Conservation (phyloP, 1,139 yeast genomes). For the Sugiyamaella grinbergsii region DNA sequence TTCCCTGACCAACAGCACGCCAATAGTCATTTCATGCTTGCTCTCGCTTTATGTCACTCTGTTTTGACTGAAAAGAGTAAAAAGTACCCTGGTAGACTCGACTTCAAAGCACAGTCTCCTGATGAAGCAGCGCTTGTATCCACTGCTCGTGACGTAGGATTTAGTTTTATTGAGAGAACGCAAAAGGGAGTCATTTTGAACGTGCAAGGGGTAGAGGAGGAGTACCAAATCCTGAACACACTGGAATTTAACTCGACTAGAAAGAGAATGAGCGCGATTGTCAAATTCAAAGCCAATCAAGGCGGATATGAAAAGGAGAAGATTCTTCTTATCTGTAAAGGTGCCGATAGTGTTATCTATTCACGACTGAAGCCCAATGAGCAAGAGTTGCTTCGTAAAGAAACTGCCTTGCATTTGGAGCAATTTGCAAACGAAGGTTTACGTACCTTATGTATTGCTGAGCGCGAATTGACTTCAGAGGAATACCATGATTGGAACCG, state of each 20-base stretch:
- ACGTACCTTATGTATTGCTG: conserved; percentile 91
- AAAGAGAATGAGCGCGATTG: conserved; percentile 94
- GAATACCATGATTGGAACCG: conserved; percentile 68
- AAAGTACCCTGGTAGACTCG: conserved; percentile 57
- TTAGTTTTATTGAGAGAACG: conserved; percentile 73
- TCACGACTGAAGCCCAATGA: conserved; percentile 59
- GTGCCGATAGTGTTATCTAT: conserved; percentile 92
- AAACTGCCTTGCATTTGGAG: conserved; percentile 83
- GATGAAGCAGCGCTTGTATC: conserved; percentile 96
- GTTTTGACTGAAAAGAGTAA: conserved; percentile 76
- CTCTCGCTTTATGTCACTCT: conserved; percentile 88
- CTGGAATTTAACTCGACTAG: conserved; percentile 89
- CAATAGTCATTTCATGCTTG: conserved; percentile 78
- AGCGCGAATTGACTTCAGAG: conserved; percentile 64
- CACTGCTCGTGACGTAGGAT: conserved; percentile 92
- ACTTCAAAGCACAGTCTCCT: conserved; percentile 93
- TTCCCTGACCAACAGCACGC: conserved; percentile 64
- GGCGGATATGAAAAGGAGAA: conserved; percentile 42
- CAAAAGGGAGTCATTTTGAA: conserved; percentile 69
- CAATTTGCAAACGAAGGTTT: conserved; percentile 96
- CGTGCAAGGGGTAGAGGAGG: conserved; percentile 71
- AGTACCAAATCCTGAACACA: conserved; percentile 72
- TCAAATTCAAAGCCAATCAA: conserved; percentile 62
- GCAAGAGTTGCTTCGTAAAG: conserved; percentile 60
- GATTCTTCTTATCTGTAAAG: conserved; percentile 74